These are phyloP conservation scores for Cercospora zeina DNA, from an alignment of 2,329 filamentous ascomycete species.

Conservation along the genomic window DNA sequence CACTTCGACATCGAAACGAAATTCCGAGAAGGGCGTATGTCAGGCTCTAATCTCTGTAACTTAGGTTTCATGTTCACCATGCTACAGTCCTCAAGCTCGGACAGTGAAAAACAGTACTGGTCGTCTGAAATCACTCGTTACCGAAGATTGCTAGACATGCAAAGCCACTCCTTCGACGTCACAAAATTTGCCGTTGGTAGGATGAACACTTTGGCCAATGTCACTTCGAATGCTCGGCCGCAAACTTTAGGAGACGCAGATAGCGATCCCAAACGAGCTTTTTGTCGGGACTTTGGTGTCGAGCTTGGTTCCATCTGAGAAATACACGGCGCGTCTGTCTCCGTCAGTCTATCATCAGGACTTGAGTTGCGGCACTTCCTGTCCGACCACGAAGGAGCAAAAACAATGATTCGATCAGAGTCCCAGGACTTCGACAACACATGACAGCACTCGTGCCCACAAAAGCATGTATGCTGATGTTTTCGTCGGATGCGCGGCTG, in stretches of 20 bases:
- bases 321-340: not conserved
- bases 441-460: not conserved
- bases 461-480: not conserved
- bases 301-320: constrained; percentile 26
- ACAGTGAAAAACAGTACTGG: constrained; percentile 30
- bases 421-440: not conserved
- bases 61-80: constrained; percentile 32
- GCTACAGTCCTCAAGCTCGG: constrained; percentile 27
- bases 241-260: constrained; percentile 13
- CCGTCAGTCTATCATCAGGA: not conserved
- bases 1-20: not conserved
- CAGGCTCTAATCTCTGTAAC: constrained; percentile 10
- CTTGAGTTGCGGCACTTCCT: not conserved
- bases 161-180: constrained; percentile 29
- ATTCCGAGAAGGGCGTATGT: not conserved
- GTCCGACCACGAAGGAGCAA: not conserved
- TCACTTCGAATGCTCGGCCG: constrained; percentile 18
- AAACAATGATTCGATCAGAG: not conserved
- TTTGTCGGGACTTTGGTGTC: constrained; percentile 31
- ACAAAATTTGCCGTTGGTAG: constrained; percentile 29
- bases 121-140: constrained; percentile 29
- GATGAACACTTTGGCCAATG: constrained; percentile 28
- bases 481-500: not conserved
- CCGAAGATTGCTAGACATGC: constrained; percentile 30
- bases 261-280: constrained; percentile 27